phyloP scores from a whole-genome alignment of 495 filamentous ascomycete genomes.

The Aspergillus egyptiacus region DNA sequence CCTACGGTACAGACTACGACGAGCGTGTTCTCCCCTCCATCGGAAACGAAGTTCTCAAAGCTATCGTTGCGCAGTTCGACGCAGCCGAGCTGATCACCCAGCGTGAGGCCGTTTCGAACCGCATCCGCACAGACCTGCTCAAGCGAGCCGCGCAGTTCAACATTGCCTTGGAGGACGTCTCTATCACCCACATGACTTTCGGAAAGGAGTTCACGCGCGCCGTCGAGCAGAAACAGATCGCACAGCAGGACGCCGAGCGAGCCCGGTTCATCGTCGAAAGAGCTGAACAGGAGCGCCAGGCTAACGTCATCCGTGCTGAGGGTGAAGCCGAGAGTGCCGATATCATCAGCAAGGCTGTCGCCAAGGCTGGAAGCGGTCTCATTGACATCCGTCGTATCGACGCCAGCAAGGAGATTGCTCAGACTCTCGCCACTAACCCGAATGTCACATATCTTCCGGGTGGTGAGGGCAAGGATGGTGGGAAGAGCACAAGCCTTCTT shows the following conservation, averaged over 20 bases:
- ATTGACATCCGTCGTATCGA: constrained; percentile 96
- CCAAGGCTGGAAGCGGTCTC: constrained; percentile 85
- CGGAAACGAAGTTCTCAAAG: constrained; percentile 99
- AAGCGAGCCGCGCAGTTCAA: constrained; percentile 98
- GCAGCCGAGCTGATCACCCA: constrained; percentile 99
- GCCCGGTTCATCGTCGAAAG: constrained; percentile 98
- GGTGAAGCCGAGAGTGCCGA: constrained; percentile 96
- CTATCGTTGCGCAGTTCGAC: constrained; percentile 98
- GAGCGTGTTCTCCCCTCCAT: constrained; percentile 99
- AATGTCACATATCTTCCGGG: constrained; percentile 94
- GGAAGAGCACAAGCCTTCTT: constrained; percentile 56
- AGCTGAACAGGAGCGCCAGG: constrained; percentile 97
- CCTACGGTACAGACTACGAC: constrained; percentile 95
- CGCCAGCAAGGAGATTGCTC: constrained; percentile 92
- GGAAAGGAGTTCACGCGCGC: constrained; percentile 97
- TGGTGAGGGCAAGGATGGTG: constrained; percentile 57
- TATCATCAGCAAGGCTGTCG: constrained; percentile 84
- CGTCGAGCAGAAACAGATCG: constrained; percentile 99
- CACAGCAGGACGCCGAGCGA: constrained; percentile 96
- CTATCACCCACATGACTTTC: constrained; percentile 99
- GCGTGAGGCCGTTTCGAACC: constrained; percentile 90
- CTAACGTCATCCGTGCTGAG: constrained; percentile 95
- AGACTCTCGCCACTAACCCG: constrained; percentile 81
- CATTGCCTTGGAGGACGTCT: constrained; percentile 97
- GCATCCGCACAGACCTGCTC: constrained; percentile 90